Evolutionary conservation across 164 flowering plant genomes (phyloP).

Genomic region (Vitis rupestris): DNA sequence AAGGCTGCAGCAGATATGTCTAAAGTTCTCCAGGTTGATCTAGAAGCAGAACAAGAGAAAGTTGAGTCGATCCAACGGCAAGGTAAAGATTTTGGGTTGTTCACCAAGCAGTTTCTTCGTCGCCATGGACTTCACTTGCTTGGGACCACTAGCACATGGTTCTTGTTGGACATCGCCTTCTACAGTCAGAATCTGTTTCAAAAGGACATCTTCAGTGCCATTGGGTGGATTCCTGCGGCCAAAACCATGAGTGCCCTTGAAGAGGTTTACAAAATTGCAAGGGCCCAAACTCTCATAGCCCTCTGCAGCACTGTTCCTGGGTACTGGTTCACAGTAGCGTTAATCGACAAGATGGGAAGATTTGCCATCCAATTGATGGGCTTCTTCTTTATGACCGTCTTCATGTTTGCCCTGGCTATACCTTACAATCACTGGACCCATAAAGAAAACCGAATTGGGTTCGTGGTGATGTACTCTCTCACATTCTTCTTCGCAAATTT

Average conservation of each 20-base stretch:
- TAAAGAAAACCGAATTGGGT: conserved; percentile 8
- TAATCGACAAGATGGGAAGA: conserved; percentile 13
- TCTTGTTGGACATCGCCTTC: conserved; percentile 15
- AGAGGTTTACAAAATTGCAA: conserved; percentile 12
- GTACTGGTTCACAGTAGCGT: conserved; percentile 17
- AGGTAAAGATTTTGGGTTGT: conserved; percentile 14
- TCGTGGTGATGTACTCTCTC: conserved; percentile 18
- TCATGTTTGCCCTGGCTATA: conserved; percentile 18
- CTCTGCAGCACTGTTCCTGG: conserved; percentile 23
- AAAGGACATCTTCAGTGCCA: conserved; percentile 16
- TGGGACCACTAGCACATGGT: conserved; percentile 17
- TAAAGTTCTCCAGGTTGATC: conserved; percentile 13
- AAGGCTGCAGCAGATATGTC: conserved; percentile 17
- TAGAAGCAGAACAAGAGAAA: conserved; percentile 15
- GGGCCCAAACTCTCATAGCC: conserved; percentile 19
- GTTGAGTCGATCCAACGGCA: neutral
- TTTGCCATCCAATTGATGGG: conserved; percentile 16
- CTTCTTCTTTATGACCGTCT: conserved; percentile 20
- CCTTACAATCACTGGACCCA: conserved; percentile 21
- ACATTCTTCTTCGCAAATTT: conserved; percentile 24
- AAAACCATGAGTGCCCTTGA: conserved; percentile 18
- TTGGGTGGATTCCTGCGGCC: conserved; percentile 17
- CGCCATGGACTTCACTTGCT: conserved; percentile 20
- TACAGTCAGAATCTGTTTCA: conserved; percentile 14
- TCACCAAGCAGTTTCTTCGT: conserved; percentile 6